Evolutionary conservation across 495 filamentous ascomycete species (phyloP), one percentile per base, ranked within the genome.

Genomic region (Penicillium fimorum): DNA sequence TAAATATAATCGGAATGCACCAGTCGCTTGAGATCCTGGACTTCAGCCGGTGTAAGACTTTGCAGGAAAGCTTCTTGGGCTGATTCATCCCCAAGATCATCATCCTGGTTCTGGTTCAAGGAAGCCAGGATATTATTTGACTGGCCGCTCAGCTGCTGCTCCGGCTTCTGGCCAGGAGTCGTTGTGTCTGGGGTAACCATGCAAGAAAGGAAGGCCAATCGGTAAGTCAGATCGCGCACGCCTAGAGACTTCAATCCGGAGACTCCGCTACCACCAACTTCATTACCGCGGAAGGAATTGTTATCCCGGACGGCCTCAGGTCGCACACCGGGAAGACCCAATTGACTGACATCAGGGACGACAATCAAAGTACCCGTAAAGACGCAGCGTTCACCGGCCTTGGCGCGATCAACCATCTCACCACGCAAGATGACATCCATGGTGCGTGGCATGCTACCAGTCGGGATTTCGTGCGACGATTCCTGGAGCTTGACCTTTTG

Each of bases 401-500:
- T 97, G 20, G 92, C 90, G 33, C 94, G 85, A 63, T 98, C 94
- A 3, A 99, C 94, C 75, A 97, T 96, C 73, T 99, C 94, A 56
- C 95, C 95, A 56, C 95, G 84, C n/a, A 99, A 75, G 61, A 99
- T 96, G 22, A 99, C 85, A 63, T 99, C 94, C 85, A 99, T 91
- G 5, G 94, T 99, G 41, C 94, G 84, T 4, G 94, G 94, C 94
- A 99, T 99, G 72, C 91, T 96, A 40, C 94, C 94, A 2, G 94
- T 99, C 0, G 94, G 94, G 46, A 99, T 99, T 70, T 99, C 94
- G 17, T 92, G 92, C 50, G 90, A 94, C 69, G 96, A 97, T 74
- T 99, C 94, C 71, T 99, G 94, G 30, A 97, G 87, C 49, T 95
- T 86, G 22, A 97, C 89, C 69, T 97, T 97, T 61, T 99, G 94